A percentile compares a stretch with the other conserved stretches of the same genome.
phyloP scores from a whole-genome alignment of 2,329 filamentous ascomycete species.

The Bipolaris zeicola region DNA sequence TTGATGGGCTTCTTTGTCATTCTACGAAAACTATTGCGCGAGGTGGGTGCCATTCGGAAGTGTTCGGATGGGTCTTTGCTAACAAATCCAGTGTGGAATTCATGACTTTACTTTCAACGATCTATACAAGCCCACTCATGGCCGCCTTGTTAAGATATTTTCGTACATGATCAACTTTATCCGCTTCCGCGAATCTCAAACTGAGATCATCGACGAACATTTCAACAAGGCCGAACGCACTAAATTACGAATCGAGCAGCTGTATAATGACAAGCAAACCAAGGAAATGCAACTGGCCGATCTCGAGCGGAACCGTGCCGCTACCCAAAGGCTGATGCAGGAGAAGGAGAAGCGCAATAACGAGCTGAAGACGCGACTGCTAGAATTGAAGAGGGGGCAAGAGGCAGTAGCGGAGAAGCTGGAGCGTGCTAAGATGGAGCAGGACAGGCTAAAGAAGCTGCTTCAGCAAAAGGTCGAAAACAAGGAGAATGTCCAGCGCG shows the following conservation, averaged over 20 bases:
- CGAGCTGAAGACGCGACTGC: conserved; percentile 79
- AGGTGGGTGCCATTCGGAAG: conserved; percentile 49
- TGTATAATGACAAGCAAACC: conserved; percentile 85
- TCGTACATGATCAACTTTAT: conserved; percentile 99
- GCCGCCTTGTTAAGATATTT: conserved; percentile 91
- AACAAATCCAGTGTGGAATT: conserved; percentile 72
- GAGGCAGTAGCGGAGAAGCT: conserved; percentile 81
- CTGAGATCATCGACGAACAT: conserved; percentile 85
- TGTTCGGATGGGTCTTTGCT: conserved; percentile 2
- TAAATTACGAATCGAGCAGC: conserved; percentile 83
- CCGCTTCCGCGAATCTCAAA: conserved; percentile 92
- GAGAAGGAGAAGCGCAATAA: conserved; percentile 88
- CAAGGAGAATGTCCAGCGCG: conserved; percentile 75
- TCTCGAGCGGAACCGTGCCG: conserved; percentile 77
- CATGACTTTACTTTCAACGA: conserved; percentile 93
- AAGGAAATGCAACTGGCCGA: conserved; percentile 80
- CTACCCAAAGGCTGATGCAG: conserved; percentile 79
- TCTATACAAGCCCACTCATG: conserved; percentile 86
- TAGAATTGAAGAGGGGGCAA: conserved; percentile 81
- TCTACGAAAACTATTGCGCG: conserved; percentile 76
- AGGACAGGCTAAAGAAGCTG: conserved; percentile 72
- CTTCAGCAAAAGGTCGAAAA: conserved; percentile 74
- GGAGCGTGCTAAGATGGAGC: conserved; percentile 81
- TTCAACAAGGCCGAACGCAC: conserved; percentile 89
- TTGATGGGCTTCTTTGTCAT: conserved; percentile 95